A percentile compares a stretch with the other conserved stretches of the same genome.
Evolutionary conservation across 2,329 filamentous ascomycete genomes (phyloP).

Genomic region (Akanthomyces muscarius): DNA sequence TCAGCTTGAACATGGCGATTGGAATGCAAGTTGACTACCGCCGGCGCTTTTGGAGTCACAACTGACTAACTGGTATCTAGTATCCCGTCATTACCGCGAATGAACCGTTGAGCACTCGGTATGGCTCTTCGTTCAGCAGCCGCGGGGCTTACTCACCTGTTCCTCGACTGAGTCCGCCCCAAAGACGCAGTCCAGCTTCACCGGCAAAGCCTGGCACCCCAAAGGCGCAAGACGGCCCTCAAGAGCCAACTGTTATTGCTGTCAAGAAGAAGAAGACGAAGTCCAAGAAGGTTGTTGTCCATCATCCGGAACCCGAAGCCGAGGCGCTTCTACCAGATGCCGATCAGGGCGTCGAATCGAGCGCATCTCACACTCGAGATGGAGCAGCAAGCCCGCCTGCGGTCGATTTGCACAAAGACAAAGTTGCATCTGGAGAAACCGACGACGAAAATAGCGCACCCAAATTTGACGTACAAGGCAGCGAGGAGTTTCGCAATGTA

Average conservation of each 20-base stretch:
- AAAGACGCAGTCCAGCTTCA: constrained; percentile 18
- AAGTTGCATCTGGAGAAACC: constrained; percentile 16
- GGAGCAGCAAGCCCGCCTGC: constrained; percentile 21
- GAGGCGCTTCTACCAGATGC: constrained; percentile 25
- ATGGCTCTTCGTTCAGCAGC: constrained; percentile 36
- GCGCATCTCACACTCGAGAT: constrained; percentile 20
- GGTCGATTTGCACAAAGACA: background rate
- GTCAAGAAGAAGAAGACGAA: constrained; percentile 38
- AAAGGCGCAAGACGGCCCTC: constrained; percentile 25
- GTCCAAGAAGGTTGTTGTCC: constrained; percentile 30
- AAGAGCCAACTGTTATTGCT: constrained; percentile 27
- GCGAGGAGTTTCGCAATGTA: constrained; percentile 45
- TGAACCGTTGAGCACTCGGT: constrained; percentile 68
- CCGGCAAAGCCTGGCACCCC: constrained; percentile 17
- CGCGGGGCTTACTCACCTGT: constrained; percentile 28
- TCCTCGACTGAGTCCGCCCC: constrained; percentile 14
- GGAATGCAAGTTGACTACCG: constrained; percentile 69
- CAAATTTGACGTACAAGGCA: constrained; percentile 32
- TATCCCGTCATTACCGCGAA: constrained; percentile 88
- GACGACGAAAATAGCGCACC: constrained; percentile 19
- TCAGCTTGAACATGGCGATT: constrained; percentile 77
- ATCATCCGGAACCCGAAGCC: constrained; percentile 32
- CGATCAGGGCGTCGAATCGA: constrained; percentile 18
- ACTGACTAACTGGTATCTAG: constrained; percentile 42
- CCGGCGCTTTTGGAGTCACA: background rate